phyloP scores from a whole-genome alignment of 495 filamentous ascomycete genomes.

The Daldinia vernicosa region DNA sequence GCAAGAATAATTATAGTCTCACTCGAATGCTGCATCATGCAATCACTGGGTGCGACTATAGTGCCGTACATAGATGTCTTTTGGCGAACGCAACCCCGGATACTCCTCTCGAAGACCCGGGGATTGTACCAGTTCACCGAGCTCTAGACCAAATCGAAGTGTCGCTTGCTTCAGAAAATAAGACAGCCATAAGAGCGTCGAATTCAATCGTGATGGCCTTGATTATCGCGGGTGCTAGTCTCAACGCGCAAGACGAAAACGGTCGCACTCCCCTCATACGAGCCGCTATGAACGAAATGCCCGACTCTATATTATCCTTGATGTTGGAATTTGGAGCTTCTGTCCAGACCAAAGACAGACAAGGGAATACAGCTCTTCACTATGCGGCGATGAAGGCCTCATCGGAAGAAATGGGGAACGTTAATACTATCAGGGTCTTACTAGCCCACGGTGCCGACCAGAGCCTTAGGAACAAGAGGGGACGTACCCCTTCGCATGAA shows the following conservation, averaged over 20 bases:
- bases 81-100: slow-evolving; percentile 27
- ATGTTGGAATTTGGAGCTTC: slow-evolving; percentile 43
- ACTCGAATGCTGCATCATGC: slow-evolving; percentile 24
- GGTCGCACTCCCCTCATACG: slow-evolving; percentile 47
- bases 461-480: slow-evolving; percentile 32
- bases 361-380: slow-evolving; percentile 44
- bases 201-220: slow-evolving; percentile 46
- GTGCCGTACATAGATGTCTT: slow-evolving; percentile 32
- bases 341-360: slow-evolving; percentile 34
- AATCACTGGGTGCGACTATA: slow-evolving; percentile 19
- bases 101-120: slow-evolving; percentile 14
- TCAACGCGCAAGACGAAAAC: slow-evolving; percentile 42
- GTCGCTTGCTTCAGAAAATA: slow-evolving; percentile 30
- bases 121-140: slow-evolving; percentile 25
- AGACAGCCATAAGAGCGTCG: slow-evolving; percentile 10
- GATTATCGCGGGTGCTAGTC: slow-evolving; percentile 45
- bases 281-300: slow-evolving; percentile 40
- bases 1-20: slow-evolving; percentile 5
- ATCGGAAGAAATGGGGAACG: slow-evolving; percentile 33
- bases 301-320: slow-evolving; percentile 38
- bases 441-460: slow-evolving; percentile 41
- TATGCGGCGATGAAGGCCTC: slow-evolving; percentile 42
- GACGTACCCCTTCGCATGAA: slow-evolving; percentile 39
- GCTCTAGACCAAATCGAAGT: slow-evolving; percentile 22
- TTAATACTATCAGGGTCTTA: slow-evolving; percentile 37